phyloP scores from a whole-genome alignment of 371 early-diverging fungal genomes.

The Mortierella sp. region DNA sequence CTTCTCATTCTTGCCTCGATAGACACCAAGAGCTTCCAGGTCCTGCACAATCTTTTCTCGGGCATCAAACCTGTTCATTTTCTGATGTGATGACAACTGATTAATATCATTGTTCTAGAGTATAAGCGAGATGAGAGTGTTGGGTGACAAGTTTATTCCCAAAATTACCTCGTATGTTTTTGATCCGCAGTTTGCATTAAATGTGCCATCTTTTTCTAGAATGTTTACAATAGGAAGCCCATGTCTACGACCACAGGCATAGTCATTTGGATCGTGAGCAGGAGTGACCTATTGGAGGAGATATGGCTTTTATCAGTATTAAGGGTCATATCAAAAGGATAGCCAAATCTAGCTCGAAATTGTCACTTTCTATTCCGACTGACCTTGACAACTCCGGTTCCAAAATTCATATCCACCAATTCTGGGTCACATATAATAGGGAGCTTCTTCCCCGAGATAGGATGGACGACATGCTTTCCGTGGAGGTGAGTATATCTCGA shows the following conservation, averaged over 20 bases:
- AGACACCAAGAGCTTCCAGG: constrained; percentile 73
- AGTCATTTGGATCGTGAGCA: constrained; percentile 98
- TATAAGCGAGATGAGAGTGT: background rate
- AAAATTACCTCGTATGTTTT: constrained; percentile 64
- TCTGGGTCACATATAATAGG: constrained; percentile 91
- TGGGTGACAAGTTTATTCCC: background rate
- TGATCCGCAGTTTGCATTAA: constrained; percentile 74
- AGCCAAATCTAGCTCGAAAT: background rate
- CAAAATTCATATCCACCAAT: constrained; percentile 93
- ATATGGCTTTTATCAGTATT: background rate
- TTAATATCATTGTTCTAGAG: constrained; percentile 19
- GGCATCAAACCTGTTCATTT: constrained; percentile 87
- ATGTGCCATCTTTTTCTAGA: constrained; percentile 86
- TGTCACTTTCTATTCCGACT: background rate
- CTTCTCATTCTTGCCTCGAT: constrained; percentile 81
- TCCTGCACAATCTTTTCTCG: constrained; percentile 77
- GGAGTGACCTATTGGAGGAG: constrained; percentile 86
- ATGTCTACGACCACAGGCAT: constrained; percentile 91
- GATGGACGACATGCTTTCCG: constrained; percentile 91
- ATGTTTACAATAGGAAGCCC: constrained; percentile 84
- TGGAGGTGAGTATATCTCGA: constrained; percentile 84
- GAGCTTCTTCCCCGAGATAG: constrained; percentile 84
- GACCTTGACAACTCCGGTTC: constrained; percentile 98
- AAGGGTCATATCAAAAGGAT: background rate
- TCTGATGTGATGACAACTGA: constrained; percentile 57